Conservation (phyloP, 768 basidiomycete genomes). For the Kwoniella bestiolae region DNA sequence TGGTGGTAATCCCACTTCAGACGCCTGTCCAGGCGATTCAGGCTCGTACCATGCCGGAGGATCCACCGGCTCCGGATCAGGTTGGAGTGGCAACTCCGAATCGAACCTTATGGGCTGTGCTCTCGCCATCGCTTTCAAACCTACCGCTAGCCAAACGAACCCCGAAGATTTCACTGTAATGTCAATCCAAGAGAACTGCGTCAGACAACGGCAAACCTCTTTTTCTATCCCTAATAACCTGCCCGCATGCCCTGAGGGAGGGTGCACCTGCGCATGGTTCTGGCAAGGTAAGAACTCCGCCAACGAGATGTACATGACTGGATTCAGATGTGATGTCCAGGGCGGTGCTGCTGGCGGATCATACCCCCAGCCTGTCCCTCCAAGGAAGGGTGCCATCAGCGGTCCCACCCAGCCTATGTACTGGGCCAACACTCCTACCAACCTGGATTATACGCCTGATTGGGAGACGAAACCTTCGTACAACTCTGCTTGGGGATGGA, state of each 20-base stretch:
- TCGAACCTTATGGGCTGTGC: slow-evolving; percentile 43
- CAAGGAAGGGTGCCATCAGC: not conserved
- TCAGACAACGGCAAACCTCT: slow-evolving; percentile 32
- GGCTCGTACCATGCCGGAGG: slow-evolving; percentile 46
- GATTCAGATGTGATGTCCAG: slow-evolving; percentile 32
- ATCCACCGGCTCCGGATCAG: slow-evolving; percentile 3
- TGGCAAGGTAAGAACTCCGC: slow-evolving; percentile 36
- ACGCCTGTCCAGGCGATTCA: slow-evolving; percentile 41
- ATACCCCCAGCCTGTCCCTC: slow-evolving; percentile 7
- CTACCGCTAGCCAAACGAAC: slow-evolving; percentile 25
- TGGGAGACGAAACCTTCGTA: slow-evolving; percentile 22
- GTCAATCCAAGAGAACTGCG: slow-evolving; percentile 47
- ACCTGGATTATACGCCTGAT: slow-evolving; percentile 11
- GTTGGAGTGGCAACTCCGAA: slow-evolving; percentile 31
- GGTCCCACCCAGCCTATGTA: slow-evolving; percentile 26
- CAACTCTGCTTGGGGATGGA: slow-evolving; percentile 15
- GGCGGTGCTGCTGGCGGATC: slow-evolving; percentile 8
- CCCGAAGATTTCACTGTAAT: slow-evolving; percentile 51
- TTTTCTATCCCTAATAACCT: slow-evolving; percentile 50
- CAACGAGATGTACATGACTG: slow-evolving; percentile 40
- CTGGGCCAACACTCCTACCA: slow-evolving; percentile 16
- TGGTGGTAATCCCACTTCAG: slow-evolving; percentile 22
- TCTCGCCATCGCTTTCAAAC: slow-evolving; percentile 43
- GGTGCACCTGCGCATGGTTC: slow-evolving; percentile 50
- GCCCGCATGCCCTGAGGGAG: slow-evolving; percentile 48